Evolutionary conservation across 1,284 basidiomycete genomes (phyloP), one percentile per base, ranked within the genome.

Genomic region (Vanrija sp.): DNA sequence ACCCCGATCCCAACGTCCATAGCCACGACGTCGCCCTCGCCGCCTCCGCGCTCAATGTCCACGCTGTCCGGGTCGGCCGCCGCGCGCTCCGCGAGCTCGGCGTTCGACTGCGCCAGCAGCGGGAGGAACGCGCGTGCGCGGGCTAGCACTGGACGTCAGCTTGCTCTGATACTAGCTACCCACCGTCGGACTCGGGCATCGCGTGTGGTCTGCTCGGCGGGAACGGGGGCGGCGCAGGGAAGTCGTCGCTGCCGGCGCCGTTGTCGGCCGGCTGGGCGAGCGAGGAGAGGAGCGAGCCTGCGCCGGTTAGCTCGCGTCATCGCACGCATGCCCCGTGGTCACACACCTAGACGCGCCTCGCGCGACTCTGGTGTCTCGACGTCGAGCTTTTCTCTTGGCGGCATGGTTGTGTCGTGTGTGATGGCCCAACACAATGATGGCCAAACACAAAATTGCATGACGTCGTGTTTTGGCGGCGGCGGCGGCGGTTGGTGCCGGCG

Each of bases 1-100:
- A 75, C 71, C 14, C 73, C 73, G 23, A 75, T 48, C 16, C 67
- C 68, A 6, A 75, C 61, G 50, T 75, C 71, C 58, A 59, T 56
- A 19, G 54, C 54, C 25, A 63, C 53, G 5, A 63, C 53, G 5
- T 51, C 4, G 21, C 8, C 34, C 25, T 28, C 38, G 3, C 52
- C 29, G 6, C 42, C n/a, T n/a, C n/a, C 49, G 6, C 15, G 6
- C 12, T 72, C 72, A 4, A 73, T 66, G 49, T 65, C 56, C 12
- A 72, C 71, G 16, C 57, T 55, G 7, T 58, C 53, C 4, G 67
- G 69, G 47, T 68, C 61, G 42, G 52, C 43, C 6, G 42, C 52
- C 5, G 61, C 61, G n/a, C 59, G 61, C 4, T 51, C 49, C 5
- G 67, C 52, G n/a, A 75, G 54, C 9, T 60, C 60, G 10, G 59